Evolutionary conservation across 2,329 filamentous ascomycete genomes (phyloP), one percentile per base, ranked within the genome.

Genomic region (Trichoderma sp.): DNA sequence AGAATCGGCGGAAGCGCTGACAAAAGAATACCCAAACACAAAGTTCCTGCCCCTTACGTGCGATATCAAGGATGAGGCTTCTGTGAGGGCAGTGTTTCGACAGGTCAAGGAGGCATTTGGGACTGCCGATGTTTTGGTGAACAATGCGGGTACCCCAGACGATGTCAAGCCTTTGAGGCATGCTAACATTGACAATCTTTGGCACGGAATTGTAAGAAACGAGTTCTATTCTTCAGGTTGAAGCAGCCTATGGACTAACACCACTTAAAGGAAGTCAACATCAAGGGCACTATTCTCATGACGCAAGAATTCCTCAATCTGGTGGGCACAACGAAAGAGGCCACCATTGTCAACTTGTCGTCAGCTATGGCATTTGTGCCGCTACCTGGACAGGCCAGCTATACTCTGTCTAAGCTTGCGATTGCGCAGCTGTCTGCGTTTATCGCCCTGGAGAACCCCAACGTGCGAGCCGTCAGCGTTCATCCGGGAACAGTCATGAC

Each of bases 401-500:
- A 71, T 8, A 26, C 30, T 8, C 24, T 71, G 18, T 67, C 61
- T 3, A 71, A 71, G 15, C 63, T 71, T 26, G 70, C 70, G 4
- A 14, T 71, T 26, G 51, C 63, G 0, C 70, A 71, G 8, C 53
- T 71, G 14, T 47, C 70, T 34, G 24, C 15, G 1, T 68, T 51
- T 3, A 67, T 71, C 14, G 36, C 34, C 6, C 2, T 39, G 11
- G 70, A 60, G 21, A 60, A 71, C 14, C 70, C 70, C 7, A 67
- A 71, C 18, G 63, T 68, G 15, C 32, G 62, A 14, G 53, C 70
- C 34, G 11, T 68, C 18, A 68, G 62, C 28, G 9, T 71, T 24
- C 63, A 71, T 30, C 53, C 70, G n/a, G 70, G 70, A 9, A 67
- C 63, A 24, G 32, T 71, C 12, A 12, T 60, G 51, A 71, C 63